A percentile compares a stretch with the other conserved stretches of the same genome.
These are phyloP conservation scores for Polygonum maritimum DNA, from an alignment of 148 eudicot genomes.

Conservation along the genomic window DNA sequence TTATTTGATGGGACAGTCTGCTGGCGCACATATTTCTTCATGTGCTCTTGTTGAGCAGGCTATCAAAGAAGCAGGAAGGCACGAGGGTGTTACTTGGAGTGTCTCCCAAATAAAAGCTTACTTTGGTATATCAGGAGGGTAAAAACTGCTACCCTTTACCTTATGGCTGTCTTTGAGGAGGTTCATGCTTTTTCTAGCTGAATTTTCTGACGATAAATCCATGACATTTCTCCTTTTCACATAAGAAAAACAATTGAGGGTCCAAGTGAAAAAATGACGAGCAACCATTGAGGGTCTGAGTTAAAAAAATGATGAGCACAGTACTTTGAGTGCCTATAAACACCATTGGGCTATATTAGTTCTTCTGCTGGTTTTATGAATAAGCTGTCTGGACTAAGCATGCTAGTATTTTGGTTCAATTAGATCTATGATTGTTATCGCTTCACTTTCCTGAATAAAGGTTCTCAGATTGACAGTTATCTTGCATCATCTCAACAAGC, in stretches of 20 bases:
- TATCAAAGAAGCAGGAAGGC: constrained; percentile 53
- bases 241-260: neutral
- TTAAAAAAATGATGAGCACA: neutral
- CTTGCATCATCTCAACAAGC: neutral
- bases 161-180: neutral
- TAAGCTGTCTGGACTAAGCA: neutral
- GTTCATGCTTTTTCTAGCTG: neutral
- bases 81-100: constrained; percentile 63
- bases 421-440: neutral
- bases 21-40: constrained; percentile 94
- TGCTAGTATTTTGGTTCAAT: neutral
- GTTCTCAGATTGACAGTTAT: neutral
- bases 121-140: constrained; percentile 98
- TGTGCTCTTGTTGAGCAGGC: constrained; percentile 88
- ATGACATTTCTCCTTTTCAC: neutral
- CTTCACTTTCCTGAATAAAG: neutral
- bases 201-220: neutral
- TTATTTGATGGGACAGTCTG: constrained; percentile 95
- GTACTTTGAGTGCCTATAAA: neutral
- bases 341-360: neutral
- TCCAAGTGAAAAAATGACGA: neutral
- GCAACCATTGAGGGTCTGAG: neutral
- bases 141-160: constrained; percentile 10
- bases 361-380: neutral
- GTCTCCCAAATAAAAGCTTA: constrained; percentile 76